A percentile compares a stretch with the other conserved stretches of the same genome.
phyloP scores from a whole-genome alignment of 2,329 filamentous ascomycete genomes.

The Colletotrichum sp. region DNA sequence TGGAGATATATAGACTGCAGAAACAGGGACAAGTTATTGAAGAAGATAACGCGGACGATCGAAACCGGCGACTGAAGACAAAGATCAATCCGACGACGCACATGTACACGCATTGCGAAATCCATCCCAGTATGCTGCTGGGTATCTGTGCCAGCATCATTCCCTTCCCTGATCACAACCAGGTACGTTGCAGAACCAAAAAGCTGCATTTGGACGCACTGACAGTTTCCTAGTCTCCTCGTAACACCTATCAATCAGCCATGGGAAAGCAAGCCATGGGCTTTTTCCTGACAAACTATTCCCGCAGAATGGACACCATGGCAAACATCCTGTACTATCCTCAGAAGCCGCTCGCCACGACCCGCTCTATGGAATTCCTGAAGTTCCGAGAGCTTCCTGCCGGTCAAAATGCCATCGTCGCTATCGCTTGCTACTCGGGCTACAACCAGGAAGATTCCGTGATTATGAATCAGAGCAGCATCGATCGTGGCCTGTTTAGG shows the following conservation, averaged over 20 bases:
- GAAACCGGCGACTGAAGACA: slow-evolving; percentile 86
- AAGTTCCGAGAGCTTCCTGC: slow-evolving; percentile 97
- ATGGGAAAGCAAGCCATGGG: slow-evolving; percentile 99
- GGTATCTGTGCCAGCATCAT: slow-evolving; percentile 99
- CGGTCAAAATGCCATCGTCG: slow-evolving; percentile 97
- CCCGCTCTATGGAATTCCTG: slow-evolving; percentile 96
- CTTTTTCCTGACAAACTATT: slow-evolving; percentile 96
- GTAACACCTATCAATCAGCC: slow-evolving; percentile 98
- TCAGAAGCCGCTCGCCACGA: slow-evolving; percentile 95
- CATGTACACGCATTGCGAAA: slow-evolving; percentile 97
- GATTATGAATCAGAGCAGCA: slow-evolving; percentile 99
- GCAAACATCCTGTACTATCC: slow-evolving; percentile 99
- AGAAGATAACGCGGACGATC: slow-evolving; percentile 68
- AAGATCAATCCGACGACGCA: slow-evolving; percentile 86
- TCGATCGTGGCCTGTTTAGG: slow-evolving; percentile 95
- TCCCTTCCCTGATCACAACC: slow-evolving; percentile 98
- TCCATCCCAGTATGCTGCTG: slow-evolving; percentile 98
- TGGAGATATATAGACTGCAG: slow-evolving; percentile 76
- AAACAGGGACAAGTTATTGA: slow-evolving; percentile 68
- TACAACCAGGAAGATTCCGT: slow-evolving; percentile 99
- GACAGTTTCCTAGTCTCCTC: slow-evolving; percentile 71
- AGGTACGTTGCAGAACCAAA: slow-evolving; percentile 51
- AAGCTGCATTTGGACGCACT: slow-evolving; percentile 23
- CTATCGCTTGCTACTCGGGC: slow-evolving; percentile 95
- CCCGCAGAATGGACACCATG: slow-evolving; percentile 98